A percentile compares a stretch with the other conserved stretches of the same genome.
These are phyloP conservation scores for Microsporum audouinii DNA, from an alignment of 2,329 filamentous ascomycete genomes.

Conservation along the genomic window DNA sequence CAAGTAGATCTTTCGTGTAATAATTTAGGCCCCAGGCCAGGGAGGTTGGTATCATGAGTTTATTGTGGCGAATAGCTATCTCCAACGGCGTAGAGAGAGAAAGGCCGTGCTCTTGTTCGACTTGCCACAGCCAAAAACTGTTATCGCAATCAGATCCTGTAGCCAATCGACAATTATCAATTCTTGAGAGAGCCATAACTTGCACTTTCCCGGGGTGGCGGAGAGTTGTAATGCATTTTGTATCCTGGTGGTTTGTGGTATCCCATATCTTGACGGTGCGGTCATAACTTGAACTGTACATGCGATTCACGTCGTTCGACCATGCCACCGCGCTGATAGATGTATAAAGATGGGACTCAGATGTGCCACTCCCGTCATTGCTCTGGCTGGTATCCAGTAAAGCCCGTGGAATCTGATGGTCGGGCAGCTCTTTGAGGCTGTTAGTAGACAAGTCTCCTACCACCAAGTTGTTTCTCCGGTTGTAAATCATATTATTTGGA, in stretches of 20 bases:
- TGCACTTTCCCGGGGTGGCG: constrained; percentile 40
- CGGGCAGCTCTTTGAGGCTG: constrained; percentile 41
- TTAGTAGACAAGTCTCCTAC: constrained; percentile 37
- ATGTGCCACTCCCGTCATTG: constrained; percentile 40
- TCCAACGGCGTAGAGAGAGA: constrained; percentile 16
- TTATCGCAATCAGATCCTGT: constrained; percentile 34
- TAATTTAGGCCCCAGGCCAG: constrained; percentile 38
- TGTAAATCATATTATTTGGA: constrained; percentile 47
- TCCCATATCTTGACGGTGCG: constrained; percentile 48
- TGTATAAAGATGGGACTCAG: constrained; percentile 44
- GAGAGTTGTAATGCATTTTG: constrained; percentile 28
- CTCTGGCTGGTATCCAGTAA: constrained; percentile 29
- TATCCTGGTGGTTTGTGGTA: constrained; percentile 19
- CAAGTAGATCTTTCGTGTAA: constrained; percentile 34
- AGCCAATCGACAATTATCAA: constrained; percentile 33
- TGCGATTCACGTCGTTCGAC: constrained; percentile 32
- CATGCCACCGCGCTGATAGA: constrained; percentile 47
- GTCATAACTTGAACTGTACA: constrained; percentile 48
- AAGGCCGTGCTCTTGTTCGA: constrained; percentile 10
- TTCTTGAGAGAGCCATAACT: constrained; percentile 38
- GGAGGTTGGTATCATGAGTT: constrained; percentile 29
- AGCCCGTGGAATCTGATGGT: constrained; percentile 40
- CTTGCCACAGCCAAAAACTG: constrained; percentile 27
- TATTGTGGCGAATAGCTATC: constrained; percentile 16
- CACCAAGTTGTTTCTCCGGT: constrained; percentile 46